Conservation (phyloP, 1,139 yeast species). For the Candida mesenterica region DNA sequence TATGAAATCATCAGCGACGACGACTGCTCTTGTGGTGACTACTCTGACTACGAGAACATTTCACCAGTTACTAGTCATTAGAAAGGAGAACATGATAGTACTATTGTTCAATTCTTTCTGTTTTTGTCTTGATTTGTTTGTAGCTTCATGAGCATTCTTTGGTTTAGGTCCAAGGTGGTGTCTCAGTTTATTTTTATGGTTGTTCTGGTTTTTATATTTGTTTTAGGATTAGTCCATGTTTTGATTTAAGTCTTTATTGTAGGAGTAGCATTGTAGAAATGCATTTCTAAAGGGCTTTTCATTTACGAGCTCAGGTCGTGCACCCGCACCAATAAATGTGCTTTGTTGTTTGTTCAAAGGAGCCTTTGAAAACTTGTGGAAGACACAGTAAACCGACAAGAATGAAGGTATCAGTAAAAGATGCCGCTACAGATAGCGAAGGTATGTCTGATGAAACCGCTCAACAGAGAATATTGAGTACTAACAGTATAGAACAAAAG, state of each 20-base stretch:
- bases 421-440: conserved; percentile 34
- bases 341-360: not conserved
- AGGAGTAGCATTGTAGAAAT: too few relatives aligned
- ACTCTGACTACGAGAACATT: conserved; percentile 42
- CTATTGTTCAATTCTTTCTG: not conserved
- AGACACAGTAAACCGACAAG: not conserved
- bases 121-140: conserved; percentile 1
- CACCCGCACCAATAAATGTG: not conserved
- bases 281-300: too few relatives aligned
- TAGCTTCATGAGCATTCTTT: too few relatives aligned
- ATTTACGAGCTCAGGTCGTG: too few relatives aligned
- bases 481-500: conserved; percentile 28
- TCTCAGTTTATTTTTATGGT: too few relatives aligned
- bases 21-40: conserved; percentile 24
- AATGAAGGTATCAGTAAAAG: not conserved
- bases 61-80: conserved; percentile 4
- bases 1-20: conserved; percentile 37
- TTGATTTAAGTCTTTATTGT: too few relatives aligned
- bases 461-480: not conserved
- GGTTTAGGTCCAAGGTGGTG: too few relatives aligned
- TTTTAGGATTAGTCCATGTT: not conserved
- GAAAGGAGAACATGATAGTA: not conserved
- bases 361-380: not conserved
- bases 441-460: conserved; percentile 35
- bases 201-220: not conserved